Conservation (phyloP, 176 grass and related monocot species). For the Oryza glumipatula region DNA sequence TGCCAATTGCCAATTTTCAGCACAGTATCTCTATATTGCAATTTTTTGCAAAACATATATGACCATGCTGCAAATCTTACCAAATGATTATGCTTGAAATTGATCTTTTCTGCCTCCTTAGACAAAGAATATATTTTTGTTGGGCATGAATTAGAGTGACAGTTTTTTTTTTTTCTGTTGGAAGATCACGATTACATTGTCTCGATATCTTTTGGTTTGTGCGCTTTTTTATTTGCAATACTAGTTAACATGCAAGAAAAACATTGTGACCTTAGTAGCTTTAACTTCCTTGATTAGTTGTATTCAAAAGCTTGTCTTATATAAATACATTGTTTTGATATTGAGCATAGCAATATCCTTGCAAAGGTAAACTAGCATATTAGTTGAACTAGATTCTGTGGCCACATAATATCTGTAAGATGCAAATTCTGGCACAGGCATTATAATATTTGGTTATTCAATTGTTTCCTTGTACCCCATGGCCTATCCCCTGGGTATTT, state of each 20-base stretch:
- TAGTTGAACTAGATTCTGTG: constrained; percentile 11
- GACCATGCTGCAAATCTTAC: background rate
- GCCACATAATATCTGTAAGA: background rate
- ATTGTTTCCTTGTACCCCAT: constrained; percentile 10
- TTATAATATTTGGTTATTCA: background rate
- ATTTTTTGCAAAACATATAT: constrained; percentile 10
- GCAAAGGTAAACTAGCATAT: constrained; percentile 10
- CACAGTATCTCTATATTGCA: constrained; percentile 12
- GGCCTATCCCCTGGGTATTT: background rate
- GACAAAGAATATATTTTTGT: background rate
- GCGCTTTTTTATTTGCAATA: background rate
- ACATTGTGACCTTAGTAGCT: background rate
- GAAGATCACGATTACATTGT: constrained; percentile 13
- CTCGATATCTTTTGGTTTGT: constrained; percentile 1
- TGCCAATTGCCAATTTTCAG: constrained; percentile 29
- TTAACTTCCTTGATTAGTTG: constrained; percentile 5
- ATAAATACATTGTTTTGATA: background rate
- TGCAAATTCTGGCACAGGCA: background rate
- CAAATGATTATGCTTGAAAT: constrained; percentile 21
- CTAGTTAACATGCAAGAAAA: background rate
- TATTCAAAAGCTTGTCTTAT: constrained; percentile 15
- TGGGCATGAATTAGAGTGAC: background rate
- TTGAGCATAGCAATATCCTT: background rate
- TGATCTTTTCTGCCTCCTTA: background rate
- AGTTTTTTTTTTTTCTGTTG: background rate